Conservation (phyloP, 495 filamentous ascomycete species). For the Hypoxylon lienhwacheense region DNA sequence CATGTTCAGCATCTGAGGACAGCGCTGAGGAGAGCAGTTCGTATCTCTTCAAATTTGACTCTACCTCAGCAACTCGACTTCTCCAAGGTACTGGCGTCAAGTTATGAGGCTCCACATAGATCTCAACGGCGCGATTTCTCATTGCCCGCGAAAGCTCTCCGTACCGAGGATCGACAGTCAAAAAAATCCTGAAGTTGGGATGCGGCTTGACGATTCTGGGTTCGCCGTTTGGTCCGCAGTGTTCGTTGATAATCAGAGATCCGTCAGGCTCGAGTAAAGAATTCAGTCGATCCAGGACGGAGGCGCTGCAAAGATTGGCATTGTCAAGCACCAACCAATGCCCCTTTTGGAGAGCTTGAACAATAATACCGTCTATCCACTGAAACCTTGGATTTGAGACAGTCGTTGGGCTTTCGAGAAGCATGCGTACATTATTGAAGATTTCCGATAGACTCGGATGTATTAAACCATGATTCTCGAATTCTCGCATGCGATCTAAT, state of each 20-base stretch:
- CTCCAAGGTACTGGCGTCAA: conserved; percentile 19
- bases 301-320: conserved; percentile 92
- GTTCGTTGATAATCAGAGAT: conserved; percentile 85
- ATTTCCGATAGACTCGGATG: conserved; percentile 33
- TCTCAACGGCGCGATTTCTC: conserved; percentile 91
- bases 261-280: conserved; percentile 92
- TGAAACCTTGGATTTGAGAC: conserved; percentile 80
- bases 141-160: conserved; percentile 96
- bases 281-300: conserved; percentile 92
- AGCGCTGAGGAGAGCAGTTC: conserved; percentile 26
- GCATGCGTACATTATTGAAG: conserved; percentile 37
- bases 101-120: conserved; percentile 63
- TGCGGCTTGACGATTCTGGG: conserved; percentile 80
- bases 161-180: conserved; percentile 90
- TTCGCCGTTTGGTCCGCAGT: conserved; percentile 78
- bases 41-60: conserved; percentile 47
- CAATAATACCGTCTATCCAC: conserved; percentile 91
- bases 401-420: conserved; percentile 49
- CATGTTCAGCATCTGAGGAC: conserved; percentile 16
- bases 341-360: conserved; percentile 82
- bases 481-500: conserved; percentile 35
- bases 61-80: conserved; percentile 44
- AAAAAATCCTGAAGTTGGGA: conserved; percentile 84
- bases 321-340: conserved; percentile 95
- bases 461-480: conserved; percentile 33